Base-by-base conservation (phyloP, 768 basidiomycete genomes). In the Leccinum subgranulosum region DNA sequence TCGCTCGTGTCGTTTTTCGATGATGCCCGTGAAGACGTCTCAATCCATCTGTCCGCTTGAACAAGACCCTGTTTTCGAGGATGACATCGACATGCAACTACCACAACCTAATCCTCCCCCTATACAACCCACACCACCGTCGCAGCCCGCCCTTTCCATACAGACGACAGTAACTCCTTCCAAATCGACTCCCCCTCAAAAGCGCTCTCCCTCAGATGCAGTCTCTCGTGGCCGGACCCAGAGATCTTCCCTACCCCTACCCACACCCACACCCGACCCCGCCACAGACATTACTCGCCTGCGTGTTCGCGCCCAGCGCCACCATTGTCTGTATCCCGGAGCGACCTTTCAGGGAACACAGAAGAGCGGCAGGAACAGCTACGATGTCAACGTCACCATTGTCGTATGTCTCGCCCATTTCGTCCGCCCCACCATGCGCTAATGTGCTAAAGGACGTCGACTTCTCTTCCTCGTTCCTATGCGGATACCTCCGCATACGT, bases 381-480 rank as follows among this genome's bases (percentile, higher is more conserved):
- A 98, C 78, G 92, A 96, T 60, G 96, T 98, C 43, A 88, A 85
- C 66, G 93, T 98, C 56, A 89, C 88, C 56, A 90, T 98, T 54
- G 84, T 93, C 71, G 93, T 96, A 73, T 68, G 92, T 85, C 27
- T 33, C 28, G 6, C 53, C 68, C 49, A 48, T 53, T 33, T 56
- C 57, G 23, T 41, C 10, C 31, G 14, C 23, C 23, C 23, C 49
- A 43, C 31, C 34, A 3, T 28, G 49, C 29, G 46, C 60, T 64
- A 51, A 63, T 48, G 29, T 11, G 15, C 56, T 23, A 23, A 67
- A 94, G 93, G 92, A 96, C 62, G 92, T 97, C 65, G 90, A 96
- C 71, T 89, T 97, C 65, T 74, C 85, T 3, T 84, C 87, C 14
- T 94, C 94, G 0, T 88, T 85, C 60, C 79, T 98, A 15, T 93